Percentiles rank a stretch among this genome's conserved stretches.
Evolutionary conservation across 2,329 filamentous ascomycete species (phyloP).

Genomic region (Diaporthe ilicicola): DNA sequence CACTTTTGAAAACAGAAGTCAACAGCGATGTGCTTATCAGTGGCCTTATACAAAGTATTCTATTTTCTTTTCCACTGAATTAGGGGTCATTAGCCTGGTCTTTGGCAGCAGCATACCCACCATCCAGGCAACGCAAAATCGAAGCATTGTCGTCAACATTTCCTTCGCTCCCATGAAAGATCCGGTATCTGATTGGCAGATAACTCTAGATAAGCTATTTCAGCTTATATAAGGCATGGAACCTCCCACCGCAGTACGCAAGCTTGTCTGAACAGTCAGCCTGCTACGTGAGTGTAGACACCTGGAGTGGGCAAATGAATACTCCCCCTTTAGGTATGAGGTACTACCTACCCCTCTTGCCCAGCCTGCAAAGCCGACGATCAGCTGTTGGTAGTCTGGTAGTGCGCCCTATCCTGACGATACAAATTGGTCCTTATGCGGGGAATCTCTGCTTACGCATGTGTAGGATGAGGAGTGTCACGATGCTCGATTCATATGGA

Average conservation of each 20-base stretch:
- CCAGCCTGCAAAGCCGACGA: background rate
- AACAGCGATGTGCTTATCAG: no score
- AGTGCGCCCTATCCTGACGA: background rate
- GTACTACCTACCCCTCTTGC: constrained; percentile 9
- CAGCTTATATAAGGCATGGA: background rate
- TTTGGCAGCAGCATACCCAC: no score
- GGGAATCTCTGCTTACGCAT: background rate
- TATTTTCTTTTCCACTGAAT: no score
- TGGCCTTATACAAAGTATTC: no score
- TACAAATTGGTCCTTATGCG: background rate
- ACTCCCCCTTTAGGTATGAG: background rate
- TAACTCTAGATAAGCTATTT: background rate
- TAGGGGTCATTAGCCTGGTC: no score
- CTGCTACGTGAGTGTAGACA: background rate
- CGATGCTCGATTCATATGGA: background rate
- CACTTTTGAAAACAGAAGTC: no score
- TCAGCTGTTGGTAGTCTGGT: background rate
- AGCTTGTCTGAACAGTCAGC: background rate
- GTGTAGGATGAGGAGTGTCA: background rate
- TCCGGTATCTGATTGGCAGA: background rate
- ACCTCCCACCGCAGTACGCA: background rate
- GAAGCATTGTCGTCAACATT: no score
- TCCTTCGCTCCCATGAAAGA: no score
- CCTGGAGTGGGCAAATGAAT: background rate
- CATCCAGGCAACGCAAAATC: no score